Conservation (phyloP, 768 basidiomycete genomes). For the Suillus luteus region DNA sequence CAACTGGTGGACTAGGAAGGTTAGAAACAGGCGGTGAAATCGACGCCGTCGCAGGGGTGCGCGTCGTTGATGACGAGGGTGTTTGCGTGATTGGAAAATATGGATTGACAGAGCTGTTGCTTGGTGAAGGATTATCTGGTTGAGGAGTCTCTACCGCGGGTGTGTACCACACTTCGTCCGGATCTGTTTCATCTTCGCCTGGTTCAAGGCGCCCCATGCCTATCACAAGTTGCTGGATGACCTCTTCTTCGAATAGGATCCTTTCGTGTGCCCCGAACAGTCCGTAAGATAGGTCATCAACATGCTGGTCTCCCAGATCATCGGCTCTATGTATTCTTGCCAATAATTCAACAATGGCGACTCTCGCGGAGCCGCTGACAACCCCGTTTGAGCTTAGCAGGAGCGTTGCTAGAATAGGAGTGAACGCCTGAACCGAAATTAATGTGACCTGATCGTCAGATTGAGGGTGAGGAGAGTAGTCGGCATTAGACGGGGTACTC, state of each 20-base stretch:
- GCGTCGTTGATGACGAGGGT: conserved; percentile 24
- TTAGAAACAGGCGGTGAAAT: conserved; percentile 15
- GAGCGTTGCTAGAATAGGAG: conserved; percentile 86
- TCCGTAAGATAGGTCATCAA: conserved; percentile 38
- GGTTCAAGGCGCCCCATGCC: conserved; percentile 80
- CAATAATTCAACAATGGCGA: conserved; percentile 78
- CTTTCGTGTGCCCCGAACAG: conserved; percentile 59
- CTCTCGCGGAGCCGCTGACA: conserved; percentile 73
- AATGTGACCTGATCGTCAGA: conserved; percentile 33
- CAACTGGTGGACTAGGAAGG: conserved; percentile 16
- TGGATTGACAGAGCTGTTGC: conserved; percentile 40
- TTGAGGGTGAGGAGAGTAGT: conserved; percentile 18
- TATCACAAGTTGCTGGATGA: conserved; percentile 84
- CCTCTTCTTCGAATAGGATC: conserved; percentile 73
- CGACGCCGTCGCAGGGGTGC: conserved; percentile 25
- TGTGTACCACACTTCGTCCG: conserved; percentile 34
- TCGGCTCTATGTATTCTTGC: conserved; percentile 67
- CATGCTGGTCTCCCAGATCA: conserved; percentile 37
- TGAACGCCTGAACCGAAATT: conserved; percentile 86
- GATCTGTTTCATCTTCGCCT: conserved; percentile 38
- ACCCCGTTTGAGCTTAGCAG: conserved; percentile 77
- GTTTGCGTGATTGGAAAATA: conserved; percentile 52
- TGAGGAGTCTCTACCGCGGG: conserved; percentile 33
- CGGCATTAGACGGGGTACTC: conserved; percentile 20
- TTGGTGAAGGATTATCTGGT: conserved; percentile 1